Base-by-base conservation (phyloP, 306 rosid species). In the Adenanthera pavonina region DNA sequence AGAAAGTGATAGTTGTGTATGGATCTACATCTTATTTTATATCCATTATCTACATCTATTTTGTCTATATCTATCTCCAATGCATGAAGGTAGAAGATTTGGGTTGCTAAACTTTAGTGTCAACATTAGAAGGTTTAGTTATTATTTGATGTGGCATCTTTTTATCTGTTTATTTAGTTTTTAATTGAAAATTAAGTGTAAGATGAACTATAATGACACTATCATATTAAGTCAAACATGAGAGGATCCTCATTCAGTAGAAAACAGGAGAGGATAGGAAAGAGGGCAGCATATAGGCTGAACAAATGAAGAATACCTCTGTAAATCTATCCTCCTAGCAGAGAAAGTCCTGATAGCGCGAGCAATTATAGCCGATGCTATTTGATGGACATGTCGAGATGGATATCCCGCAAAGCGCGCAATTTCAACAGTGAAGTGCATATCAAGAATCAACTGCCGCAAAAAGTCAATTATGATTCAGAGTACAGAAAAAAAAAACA, bases 401-500 rank as follows among this genome's bases (percentile, higher is more conserved):
- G 94, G 97, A 85, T 92, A 95, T 12, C 97, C 97, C 72, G 97
- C 99, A 86, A 80, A 93, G 74, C 94, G 94, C 17, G 97, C 96
- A 70, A 95, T 95, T 84, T 95, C 98, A 54, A 95, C 99, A 8
- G 99, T 93, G 78, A 93, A 95, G 91, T 95, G 99, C 99, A 95
- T 93, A 79, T 95, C 98, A 78, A 95, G 97, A 87, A 95, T 92
- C 69, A 95, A 85, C 99, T 95, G 95, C 79, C 77, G 84, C 76
- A 85, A 66, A 79, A 82, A 64, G 74, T 49, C 16, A 69, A 56
- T 33, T 80, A 62, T 74, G 75, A 38, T 9, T 84, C 81, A 75
- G 71, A 82, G n/a, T 49, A 53, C 57, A 72, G 61, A 47, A 53
- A 40, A 52, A 25, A 25, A 62, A 52, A 72, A 60, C 56, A 36